These are phyloP conservation scores for Penicillium mononematosum DNA, from an alignment of 495 filamentous ascomycete genomes.

Conservation along the genomic window DNA sequence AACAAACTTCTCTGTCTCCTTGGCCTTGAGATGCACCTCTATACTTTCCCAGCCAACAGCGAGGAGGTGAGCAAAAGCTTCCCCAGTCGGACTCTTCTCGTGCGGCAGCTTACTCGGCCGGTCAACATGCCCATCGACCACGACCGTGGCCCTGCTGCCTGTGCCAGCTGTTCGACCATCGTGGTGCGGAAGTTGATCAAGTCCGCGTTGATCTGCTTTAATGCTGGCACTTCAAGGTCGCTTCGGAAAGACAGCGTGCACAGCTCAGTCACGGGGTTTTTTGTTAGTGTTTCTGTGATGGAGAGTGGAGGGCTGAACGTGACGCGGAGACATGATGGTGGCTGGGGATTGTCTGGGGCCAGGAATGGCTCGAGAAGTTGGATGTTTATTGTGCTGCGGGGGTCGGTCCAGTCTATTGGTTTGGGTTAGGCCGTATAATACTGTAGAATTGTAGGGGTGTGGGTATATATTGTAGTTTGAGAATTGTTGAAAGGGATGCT, in stretches of 20 bases:
- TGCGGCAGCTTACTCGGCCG: conserved; percentile 40
- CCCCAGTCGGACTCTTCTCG: conserved; percentile 34
- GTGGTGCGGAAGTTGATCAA: conserved; percentile 35
- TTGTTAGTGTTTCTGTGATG: conserved; percentile 32
- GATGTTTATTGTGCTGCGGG: conserved; percentile 26
- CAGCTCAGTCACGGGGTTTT: conserved; percentile 44
- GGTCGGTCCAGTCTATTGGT: conserved; percentile 40
- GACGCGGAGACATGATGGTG: conserved; percentile 27
- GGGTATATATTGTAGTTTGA: background rate
- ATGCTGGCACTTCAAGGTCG: conserved; percentile 25
- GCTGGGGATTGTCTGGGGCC: conserved; percentile 20
- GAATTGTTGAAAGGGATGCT: background rate
- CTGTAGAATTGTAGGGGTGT: background rate
- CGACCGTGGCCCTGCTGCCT: conserved; percentile 35
- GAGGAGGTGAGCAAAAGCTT: conserved; percentile 40
- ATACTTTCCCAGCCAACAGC: conserved; percentile 55
- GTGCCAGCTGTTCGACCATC: conserved; percentile 32
- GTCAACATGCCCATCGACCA: conserved; percentile 47
- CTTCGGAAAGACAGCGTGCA: conserved; percentile 33
- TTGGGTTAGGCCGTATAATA: background rate
- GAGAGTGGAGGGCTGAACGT: conserved; percentile 35
- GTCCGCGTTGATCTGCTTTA: conserved; percentile 24
- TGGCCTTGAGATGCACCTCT: conserved; percentile 50
- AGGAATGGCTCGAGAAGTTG: conserved; percentile 30
- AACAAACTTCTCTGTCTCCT: conserved; percentile 46